Evolutionary conservation across 2,329 filamentous ascomycete species (phyloP).

Genomic region (Aspergillus eucalypticola): DNA sequence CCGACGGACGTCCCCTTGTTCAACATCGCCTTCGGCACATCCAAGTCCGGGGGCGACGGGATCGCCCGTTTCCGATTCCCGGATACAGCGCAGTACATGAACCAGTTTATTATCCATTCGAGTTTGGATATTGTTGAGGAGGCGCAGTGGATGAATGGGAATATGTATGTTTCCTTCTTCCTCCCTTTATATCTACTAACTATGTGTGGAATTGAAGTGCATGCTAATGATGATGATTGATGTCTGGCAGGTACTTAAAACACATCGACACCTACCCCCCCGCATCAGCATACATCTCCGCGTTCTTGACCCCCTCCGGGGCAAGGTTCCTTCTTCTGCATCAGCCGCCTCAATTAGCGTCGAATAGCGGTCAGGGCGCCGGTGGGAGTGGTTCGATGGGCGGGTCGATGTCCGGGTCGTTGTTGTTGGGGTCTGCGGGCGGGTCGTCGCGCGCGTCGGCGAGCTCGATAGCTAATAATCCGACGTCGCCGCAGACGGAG

Average conservation of each 20-base stretch:
- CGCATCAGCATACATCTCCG: slow-evolving; percentile 84
- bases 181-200: too few relatives aligned
- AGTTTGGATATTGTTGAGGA: slow-evolving; percentile 95
- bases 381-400: background rate
- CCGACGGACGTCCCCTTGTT: slow-evolving; percentile 95
- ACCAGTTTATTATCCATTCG: slow-evolving; percentile 95
- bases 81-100: slow-evolving; percentile 86
- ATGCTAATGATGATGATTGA: background rate
- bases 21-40: slow-evolving; percentile 95
- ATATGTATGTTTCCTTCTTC: slow-evolving; percentile 67
- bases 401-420: slow-evolving; percentile 21
- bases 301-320: slow-evolving; percentile 89
- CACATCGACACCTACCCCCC: slow-evolving; percentile 90
- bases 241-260: slow-evolving; percentile 75
- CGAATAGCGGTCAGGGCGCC: slow-evolving; percentile 16
- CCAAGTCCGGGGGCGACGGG: slow-evolving; percentile 92
- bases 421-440: slow-evolving; percentile 21
- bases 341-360: slow-evolving; percentile 63
- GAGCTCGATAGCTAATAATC: slow-evolving; percentile 78
- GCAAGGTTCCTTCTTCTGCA: slow-evolving; percentile 93
- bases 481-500: slow-evolving; percentile 85
- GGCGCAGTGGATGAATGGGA: slow-evolving; percentile 84
- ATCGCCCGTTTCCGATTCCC: slow-evolving; percentile 85
- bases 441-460: slow-evolving; percentile 51
- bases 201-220: background rate